phyloP scores from a whole-genome alignment of 768 basidiomycete genomes.

The Stropharia rugosoannulata region DNA sequence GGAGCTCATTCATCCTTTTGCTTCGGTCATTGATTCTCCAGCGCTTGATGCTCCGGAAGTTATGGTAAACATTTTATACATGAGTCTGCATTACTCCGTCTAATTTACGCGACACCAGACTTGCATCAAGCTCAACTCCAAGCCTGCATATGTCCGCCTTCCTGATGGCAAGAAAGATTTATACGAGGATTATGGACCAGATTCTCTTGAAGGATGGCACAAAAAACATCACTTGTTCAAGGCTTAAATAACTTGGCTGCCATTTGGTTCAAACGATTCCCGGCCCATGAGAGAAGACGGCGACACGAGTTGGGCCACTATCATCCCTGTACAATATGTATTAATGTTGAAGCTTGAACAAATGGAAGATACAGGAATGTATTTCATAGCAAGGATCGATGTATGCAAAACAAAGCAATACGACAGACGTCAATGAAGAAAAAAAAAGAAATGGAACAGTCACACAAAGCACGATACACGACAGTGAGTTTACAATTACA shows the following conservation, averaged over 20 bases:
- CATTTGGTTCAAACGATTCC: too few species aligned
- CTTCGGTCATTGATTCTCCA: constrained; percentile 63
- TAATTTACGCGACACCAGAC: constrained; percentile 30
- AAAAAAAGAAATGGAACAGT: constrained; percentile 6
- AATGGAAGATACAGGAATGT: background rate
- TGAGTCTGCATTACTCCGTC: background rate
- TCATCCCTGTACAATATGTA: too few species aligned
- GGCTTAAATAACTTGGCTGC: constrained; percentile 9
- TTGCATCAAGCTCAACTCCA: constrained; percentile 45
- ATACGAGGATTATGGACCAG: constrained; percentile 40
- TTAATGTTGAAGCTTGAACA: background rate
- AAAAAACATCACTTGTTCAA: constrained; percentile 45
- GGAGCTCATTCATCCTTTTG: constrained; percentile 65
- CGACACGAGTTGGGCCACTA: too few species aligned
- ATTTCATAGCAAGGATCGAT: background rate
- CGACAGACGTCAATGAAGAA: background rate
- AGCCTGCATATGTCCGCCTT: constrained; percentile 60
- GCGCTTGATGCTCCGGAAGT: constrained; percentile 49
- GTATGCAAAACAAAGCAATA: background rate
- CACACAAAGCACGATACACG: constrained; percentile 2
- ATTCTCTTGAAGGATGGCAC: constrained; percentile 62
- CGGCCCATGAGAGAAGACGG: too few species aligned
- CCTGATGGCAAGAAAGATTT: constrained; percentile 55
- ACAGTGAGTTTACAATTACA: background rate
- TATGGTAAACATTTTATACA: constrained; percentile 38